Percentiles rank a stretch among this genome's conserved stretches.
phyloP scores from a whole-genome alignment of 768 basidiomycete genomes.

The Tulasnella sp. region DNA sequence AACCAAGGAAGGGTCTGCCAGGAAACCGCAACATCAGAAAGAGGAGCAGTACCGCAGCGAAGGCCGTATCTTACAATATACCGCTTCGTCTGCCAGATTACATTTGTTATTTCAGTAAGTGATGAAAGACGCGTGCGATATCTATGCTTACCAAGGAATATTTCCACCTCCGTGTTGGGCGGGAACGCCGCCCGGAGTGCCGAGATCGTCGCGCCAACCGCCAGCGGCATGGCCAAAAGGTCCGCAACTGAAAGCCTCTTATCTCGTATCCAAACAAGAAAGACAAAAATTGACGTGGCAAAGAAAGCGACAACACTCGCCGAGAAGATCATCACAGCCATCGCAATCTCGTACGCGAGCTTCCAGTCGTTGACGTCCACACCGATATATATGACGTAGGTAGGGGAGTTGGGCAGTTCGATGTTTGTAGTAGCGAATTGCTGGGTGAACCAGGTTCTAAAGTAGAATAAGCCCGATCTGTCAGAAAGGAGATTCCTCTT shows the following conservation, averaged over 20 bases:
- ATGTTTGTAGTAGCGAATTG: not conserved
- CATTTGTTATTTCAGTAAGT: too few species aligned
- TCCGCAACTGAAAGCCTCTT: not conserved
- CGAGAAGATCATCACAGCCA: not conserved
- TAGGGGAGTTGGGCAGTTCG: not conserved
- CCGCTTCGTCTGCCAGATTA: too few species aligned
- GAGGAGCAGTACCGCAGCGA: too few species aligned
- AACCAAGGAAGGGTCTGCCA: too few species aligned
- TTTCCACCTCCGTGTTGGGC: not conserved
- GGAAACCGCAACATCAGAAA: too few species aligned
- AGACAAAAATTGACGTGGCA: not conserved
- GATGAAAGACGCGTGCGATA: too few species aligned
- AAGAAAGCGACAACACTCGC: not conserved
- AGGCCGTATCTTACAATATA: too few species aligned
- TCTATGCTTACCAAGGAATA: not conserved
- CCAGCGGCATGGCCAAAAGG: not conserved
- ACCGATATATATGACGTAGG: not conserved
- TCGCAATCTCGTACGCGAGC: not conserved
- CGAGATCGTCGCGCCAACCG: not conserved
- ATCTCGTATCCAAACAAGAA: not conserved
- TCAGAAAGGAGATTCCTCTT: not conserved
- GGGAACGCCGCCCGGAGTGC: not conserved
- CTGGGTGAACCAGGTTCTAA: not conserved
- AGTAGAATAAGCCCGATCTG: not conserved
- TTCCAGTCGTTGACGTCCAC: not conserved